Percentiles rank a stretch among this genome's conserved stretches.
Evolutionary conservation across 306 rosid genomes (phyloP).

Genomic region (Oemleria cerasiformis): DNA sequence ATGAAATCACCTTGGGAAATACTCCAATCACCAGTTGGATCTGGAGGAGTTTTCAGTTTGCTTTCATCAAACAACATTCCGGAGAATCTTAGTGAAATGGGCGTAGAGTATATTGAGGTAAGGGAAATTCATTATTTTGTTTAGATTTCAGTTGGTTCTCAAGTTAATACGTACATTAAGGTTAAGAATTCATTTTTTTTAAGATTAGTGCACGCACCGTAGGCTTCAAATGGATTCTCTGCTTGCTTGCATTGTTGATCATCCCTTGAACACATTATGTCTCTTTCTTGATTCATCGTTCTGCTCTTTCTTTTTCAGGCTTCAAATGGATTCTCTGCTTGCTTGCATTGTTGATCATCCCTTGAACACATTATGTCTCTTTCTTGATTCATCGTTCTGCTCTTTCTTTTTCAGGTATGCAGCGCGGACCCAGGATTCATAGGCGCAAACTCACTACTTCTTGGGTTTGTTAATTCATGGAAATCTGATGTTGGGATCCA

Average conservation of each 20-base stretch:
- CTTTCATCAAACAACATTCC: constrained; percentile 53
- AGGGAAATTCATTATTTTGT: constrained; percentile 19
- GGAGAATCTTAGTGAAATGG: constrained; percentile 56
- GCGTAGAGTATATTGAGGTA: constrained; percentile 81
- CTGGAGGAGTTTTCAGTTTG: constrained; percentile 77
- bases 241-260: not conserved
- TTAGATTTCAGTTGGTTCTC: not conserved
- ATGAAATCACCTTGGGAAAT: constrained; percentile 98
- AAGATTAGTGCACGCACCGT: not conserved
- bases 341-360: not conserved
- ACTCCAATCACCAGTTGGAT: constrained; percentile 77
- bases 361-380: not conserved
- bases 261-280: not conserved
- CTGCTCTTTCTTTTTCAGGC: constrained; percentile 41
- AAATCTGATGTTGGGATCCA: constrained; percentile 64
- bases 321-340: no score
- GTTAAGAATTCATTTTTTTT: not conserved
- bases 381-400: constrained; percentile 16
- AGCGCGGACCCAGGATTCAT: constrained; percentile 42
- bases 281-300: constrained; percentile 15
- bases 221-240: not conserved
- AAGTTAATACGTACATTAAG: not conserved
- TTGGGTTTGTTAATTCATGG: constrained; percentile 47
- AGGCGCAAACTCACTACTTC: constrained; percentile 54
- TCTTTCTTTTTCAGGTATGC: constrained; percentile 53